phyloP scores from a whole-genome alignment of 768 basidiomycete genomes.

The Psilocybe subaeruginosa region DNA sequence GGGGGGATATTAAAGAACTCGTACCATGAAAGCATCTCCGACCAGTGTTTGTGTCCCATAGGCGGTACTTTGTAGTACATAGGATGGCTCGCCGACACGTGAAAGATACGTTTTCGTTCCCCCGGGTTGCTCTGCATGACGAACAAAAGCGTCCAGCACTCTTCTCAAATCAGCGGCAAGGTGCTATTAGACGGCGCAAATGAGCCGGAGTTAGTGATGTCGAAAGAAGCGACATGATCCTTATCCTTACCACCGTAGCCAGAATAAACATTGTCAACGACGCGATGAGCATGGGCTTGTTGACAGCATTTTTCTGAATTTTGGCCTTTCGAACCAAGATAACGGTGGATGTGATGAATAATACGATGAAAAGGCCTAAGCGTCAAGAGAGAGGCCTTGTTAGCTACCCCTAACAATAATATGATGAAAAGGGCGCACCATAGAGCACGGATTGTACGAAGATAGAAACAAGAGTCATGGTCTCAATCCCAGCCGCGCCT shows the following conservation, averaged over 20 bases:
- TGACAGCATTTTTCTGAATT: not conserved
- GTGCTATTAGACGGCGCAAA: not conserved
- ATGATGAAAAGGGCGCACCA: not conserved
- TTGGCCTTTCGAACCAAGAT: not conserved
- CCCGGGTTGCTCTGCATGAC: not conserved
- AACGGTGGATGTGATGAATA: not conserved
- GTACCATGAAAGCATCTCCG: conserved; percentile 5
- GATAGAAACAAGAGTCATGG: not conserved
- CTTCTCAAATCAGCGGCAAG: not conserved
- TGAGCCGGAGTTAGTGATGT: not conserved
- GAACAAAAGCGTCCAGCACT: not conserved
- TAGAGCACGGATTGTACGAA: not conserved
- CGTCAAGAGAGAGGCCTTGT: not conserved
- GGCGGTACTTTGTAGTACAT: not conserved
- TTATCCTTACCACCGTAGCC: not conserved
- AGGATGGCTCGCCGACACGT: not conserved
- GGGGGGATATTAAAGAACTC: too few species aligned
- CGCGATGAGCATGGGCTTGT: not conserved
- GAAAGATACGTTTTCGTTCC: not conserved
- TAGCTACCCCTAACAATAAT: not conserved
- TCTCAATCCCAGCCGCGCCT: not conserved
- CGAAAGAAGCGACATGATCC: not conserved
- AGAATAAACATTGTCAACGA: not conserved
- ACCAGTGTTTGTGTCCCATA: conserved; percentile 1
- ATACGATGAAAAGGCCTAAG: not conserved